These are phyloP conservation scores for Sarocladium kiliense DNA, from an alignment of 2,329 filamentous ascomycete genomes.

Conservation along the genomic window DNA sequence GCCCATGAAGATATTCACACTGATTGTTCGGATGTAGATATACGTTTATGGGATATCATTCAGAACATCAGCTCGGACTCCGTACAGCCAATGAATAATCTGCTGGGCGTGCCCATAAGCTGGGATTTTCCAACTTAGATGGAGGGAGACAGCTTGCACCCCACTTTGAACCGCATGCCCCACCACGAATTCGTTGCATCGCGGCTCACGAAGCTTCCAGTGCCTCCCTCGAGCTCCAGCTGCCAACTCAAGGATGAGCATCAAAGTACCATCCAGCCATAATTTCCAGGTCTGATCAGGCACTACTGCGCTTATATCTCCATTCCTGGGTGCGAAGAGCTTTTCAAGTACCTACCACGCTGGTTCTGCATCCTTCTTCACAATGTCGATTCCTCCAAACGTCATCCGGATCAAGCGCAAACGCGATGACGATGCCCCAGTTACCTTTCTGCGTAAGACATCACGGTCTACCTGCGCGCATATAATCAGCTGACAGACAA, in stretches of 20 bases:
- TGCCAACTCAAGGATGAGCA: neutral
- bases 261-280: neutral
- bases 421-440: slow-evolving; percentile 46
- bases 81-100: no score
- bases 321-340: no score
- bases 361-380: neutral
- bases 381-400: slow-evolving; percentile 53
- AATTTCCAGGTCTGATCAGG: neutral
- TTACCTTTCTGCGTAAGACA: slow-evolving; percentile 49
- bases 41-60: no score
- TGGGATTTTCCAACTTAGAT: no score
- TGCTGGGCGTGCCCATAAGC: no score
- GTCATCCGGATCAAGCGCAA: slow-evolving; percentile 59
- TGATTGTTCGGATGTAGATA: no score
- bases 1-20: no score
- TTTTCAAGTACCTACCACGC: neutral
- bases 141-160: no score
- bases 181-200: neutral
- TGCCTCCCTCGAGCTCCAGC: neutral
- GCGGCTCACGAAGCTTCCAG: neutral
- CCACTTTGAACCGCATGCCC: slow-evolving; percentile 2
- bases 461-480: slow-evolving; percentile 4
- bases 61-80: no score
- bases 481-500: slow-evolving; percentile 3
- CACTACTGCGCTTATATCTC: neutral